phyloP scores from a whole-genome alignment of 179 eudicot species.

The Camellia oleifera region DNA sequence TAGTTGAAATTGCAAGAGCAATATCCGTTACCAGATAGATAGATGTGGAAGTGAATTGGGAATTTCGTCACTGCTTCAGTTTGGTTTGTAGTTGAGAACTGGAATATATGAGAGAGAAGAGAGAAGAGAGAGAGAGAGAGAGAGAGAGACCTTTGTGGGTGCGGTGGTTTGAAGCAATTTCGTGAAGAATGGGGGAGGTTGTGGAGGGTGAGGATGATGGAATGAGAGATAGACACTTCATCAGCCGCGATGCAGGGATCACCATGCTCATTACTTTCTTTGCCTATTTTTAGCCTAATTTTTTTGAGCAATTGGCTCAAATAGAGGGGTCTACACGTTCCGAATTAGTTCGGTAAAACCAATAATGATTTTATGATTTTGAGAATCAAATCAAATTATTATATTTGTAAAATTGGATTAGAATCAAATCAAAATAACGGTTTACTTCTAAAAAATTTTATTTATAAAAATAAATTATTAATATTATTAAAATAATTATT shows the following conservation, averaged over 20 bases:
- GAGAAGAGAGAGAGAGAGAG: constrained; percentile 24
- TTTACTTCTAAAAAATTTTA: no score
- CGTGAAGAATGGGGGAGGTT: constrained; percentile 35
- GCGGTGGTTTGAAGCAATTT: constrained; percentile 41
- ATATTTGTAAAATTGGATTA: no score
- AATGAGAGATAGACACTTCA: constrained; percentile 34
- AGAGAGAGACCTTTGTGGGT: constrained; percentile 39
- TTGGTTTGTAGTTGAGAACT: not conserved
- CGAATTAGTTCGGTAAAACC: no score
- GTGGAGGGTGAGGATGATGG: constrained; percentile 30
- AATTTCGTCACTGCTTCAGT: not conserved
- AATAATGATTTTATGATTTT: no score
- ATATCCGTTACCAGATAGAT: not conserved
- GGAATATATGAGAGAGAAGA: not conserved
- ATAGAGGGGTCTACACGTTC: no score
- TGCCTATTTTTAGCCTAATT: no score
- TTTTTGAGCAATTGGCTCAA: no score
- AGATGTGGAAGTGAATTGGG: not conserved
- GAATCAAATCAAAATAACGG: no score
- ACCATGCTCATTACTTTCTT: not conserved
- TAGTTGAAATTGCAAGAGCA: not conserved
- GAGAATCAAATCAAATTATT: no score
- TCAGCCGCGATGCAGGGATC: constrained; percentile 22
- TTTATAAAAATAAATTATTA: no score
- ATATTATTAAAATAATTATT: no score